Evolutionary conservation across 2,329 filamentous ascomycete species (phyloP).

Genomic region (Saccharata proteae): DNA sequence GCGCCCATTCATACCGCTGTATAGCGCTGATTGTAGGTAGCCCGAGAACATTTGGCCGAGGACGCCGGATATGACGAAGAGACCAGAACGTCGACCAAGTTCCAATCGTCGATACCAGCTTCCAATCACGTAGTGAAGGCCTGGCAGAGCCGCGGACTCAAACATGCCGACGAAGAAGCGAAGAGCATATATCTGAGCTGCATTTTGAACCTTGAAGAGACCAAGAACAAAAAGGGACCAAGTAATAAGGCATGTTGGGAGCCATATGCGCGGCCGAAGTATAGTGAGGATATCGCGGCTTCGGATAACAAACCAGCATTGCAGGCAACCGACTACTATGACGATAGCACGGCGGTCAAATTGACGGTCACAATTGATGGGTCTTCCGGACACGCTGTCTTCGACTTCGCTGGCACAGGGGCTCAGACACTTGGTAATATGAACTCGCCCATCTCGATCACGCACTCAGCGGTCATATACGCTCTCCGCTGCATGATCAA

Average conservation of each 20-base stretch:
- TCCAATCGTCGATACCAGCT: no score
- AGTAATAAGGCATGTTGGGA: constrained; percentile 4
- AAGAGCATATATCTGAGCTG: constrained; percentile 4
- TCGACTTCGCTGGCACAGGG: constrained; percentile 27
- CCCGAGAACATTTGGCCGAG: constrained; percentile 10
- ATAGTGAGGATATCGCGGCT: constrained; percentile 7
- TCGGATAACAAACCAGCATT: no score
- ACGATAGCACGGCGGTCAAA: constrained; percentile 26
- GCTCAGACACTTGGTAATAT: constrained; percentile 24
- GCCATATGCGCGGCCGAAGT: constrained; percentile 6
- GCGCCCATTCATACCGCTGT: constrained; percentile 7
- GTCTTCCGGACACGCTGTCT: constrained; percentile 21
- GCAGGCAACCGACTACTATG: constrained; percentile 21
- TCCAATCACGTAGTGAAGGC: no score
- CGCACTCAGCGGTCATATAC: constrained; percentile 28
- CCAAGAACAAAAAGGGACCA: constrained; percentile 5
- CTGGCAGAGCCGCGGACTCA: constrained; percentile 12
- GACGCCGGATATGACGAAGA: no score
- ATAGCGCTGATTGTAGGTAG: constrained; percentile 7
- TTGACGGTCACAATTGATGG: constrained; percentile 22
- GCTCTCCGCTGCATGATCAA: constrained; percentile 24
- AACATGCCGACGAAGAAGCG: constrained; percentile 7
- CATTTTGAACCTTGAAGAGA: constrained; percentile 6
- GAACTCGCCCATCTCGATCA: constrained; percentile 25
- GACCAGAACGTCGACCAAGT: no score